Conservation (phyloP, 139 green algal species). For the Astrephomene gubernaculifera region DNA sequence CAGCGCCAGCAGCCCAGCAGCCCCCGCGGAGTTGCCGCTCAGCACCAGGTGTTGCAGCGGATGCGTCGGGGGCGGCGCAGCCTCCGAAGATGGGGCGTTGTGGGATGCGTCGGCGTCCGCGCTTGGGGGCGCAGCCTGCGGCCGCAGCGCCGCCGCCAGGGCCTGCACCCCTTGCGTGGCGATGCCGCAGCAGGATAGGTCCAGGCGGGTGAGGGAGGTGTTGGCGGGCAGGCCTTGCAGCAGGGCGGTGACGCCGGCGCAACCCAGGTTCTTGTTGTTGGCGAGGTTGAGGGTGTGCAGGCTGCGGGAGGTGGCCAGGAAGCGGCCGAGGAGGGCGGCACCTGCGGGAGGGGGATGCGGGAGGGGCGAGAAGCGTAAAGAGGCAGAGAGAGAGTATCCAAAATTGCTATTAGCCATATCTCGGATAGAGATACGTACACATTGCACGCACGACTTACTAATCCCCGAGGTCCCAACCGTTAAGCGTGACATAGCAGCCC, state of each 20-base stretch:
- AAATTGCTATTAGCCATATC: no score
- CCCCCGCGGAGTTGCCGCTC: not conserved
- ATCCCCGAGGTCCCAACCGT: no score
- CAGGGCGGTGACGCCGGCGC: conserved; percentile 1
- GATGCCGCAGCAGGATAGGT: conserved; percentile 33
- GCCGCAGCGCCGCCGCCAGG: conserved; percentile 1
- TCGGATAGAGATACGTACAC: no score
- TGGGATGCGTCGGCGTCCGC: not conserved
- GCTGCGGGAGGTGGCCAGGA: not conserved
- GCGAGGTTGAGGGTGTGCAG: conserved; percentile 8
- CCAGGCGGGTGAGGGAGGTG: conserved; percentile 6
- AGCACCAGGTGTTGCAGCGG: conserved; percentile 11
- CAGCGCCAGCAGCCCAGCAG: not conserved
- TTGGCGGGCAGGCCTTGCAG: not conserved
- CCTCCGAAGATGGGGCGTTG: not conserved
- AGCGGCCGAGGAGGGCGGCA: not conserved
- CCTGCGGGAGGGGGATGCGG: not conserved
- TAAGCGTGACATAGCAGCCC: no score
- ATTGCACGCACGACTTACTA: no score
- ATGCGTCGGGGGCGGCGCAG: not conserved
- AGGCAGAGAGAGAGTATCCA: no score
- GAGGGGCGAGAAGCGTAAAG: no score
- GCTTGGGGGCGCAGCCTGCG: not conserved
- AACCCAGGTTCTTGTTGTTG: conserved; percentile 2
- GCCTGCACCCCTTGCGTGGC: not conserved